A percentile compares a stretch with the other conserved stretches of the same genome.
Evolutionary conservation across 768 basidiomycete genomes (phyloP).

Genomic region (Phlebiopsis gigantea): DNA sequence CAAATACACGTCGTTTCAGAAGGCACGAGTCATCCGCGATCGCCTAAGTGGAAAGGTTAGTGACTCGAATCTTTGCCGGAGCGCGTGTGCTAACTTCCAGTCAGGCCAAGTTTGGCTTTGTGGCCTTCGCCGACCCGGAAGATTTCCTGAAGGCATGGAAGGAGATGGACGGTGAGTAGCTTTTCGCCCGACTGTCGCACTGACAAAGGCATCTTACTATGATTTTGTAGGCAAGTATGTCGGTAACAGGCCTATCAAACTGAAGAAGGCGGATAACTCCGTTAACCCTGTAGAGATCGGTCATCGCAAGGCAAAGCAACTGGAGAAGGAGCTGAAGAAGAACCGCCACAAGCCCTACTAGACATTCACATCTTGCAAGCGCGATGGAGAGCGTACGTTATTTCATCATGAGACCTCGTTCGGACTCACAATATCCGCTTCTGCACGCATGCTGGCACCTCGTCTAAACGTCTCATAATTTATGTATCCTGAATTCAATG

Average conservation of each 20-base stretch:
- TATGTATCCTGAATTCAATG: neutral
- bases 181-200: neutral
- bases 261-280: slow-evolving; percentile 90
- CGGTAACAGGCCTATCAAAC: slow-evolving; percentile 92
- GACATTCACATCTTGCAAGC: neutral
- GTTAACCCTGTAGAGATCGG: slow-evolving; percentile 93
- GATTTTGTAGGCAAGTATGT: slow-evolving; percentile 83
- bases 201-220: neutral
- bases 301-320: slow-evolving; percentile 82
- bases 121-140: slow-evolving; percentile 96
- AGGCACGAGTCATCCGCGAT: slow-evolving; percentile 93
- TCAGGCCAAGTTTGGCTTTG: slow-evolving; percentile 95
- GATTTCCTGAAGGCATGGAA: slow-evolving; percentile 99
- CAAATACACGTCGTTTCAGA: slow-evolving; percentile 89
- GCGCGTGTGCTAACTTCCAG: neutral
- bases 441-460: neutral
- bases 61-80: slow-evolving; percentile 7
- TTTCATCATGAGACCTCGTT: slow-evolving; percentile 5
- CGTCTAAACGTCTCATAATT: neutral
- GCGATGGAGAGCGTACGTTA: slow-evolving; percentile 12
- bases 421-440: slow-evolving; percentile 18
- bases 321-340: slow-evolving; percentile 91
- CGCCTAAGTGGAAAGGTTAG: slow-evolving; percentile 87
- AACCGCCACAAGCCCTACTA: slow-evolving; percentile 80
- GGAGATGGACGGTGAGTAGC: slow-evolving; percentile 91